Base-by-base conservation (phyloP, 106 monocot species). In the Allium fistulosum region DNA sequence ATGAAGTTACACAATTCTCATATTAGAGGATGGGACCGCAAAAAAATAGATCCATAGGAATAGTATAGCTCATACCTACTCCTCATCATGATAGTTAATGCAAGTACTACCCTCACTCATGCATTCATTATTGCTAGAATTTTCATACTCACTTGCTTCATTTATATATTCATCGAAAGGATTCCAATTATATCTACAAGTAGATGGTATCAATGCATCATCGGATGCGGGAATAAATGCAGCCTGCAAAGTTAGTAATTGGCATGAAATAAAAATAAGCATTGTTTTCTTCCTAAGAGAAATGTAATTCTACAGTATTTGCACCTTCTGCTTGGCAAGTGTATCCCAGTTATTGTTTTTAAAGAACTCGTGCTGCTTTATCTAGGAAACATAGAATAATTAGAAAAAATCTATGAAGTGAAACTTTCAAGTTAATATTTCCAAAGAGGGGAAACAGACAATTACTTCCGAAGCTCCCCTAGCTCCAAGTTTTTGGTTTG, bases 321-420 rank as follows among this genome's bases (percentile, higher is more conserved):
- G 52, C 46, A 99, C 97, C 92, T 99, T 99, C 73, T 97, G 97
- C 66, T 88, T 84, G 16, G 97, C 97, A 75, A 97, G 84, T 11
- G 97, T 89, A 66, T 97, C 89, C 97, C 97, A 97, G 77, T 83
- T 97, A 65, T 92, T 92, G 72, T 97, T 72, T 82, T 97, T 92
- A 58, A 97, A 97, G 73, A 92, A 97, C 8, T 47, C 67, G 75
- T 97, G 97, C 52, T 92, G 86, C 67, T 97, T 97, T 51, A 97
- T 91, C 97, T 97, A 1, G 13, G 13, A 53, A 53, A 53, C 1
- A 0, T 0, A 53, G 10, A 53, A 9, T 53, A 9, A 53, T 53
- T 10, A 53, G 52, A 53, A 53, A 53, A 53, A 13, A 53, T 10
- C 52, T 53, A 53, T 58, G 10, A 26, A 15, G 11, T 26, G 10